phyloP scores from a whole-genome alignment of 257 asterid genomes.

The Haberlea rhodopensis region DNA sequence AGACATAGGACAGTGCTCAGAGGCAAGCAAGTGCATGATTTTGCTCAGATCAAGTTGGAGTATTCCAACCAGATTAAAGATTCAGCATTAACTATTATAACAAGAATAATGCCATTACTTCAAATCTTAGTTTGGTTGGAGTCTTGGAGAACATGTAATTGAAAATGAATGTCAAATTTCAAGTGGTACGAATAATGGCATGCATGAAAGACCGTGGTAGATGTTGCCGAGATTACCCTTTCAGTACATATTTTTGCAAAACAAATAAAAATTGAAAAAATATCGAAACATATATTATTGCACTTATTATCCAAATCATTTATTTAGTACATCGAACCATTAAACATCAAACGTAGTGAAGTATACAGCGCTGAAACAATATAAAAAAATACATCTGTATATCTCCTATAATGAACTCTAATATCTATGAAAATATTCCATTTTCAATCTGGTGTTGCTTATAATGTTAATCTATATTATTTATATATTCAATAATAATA shows the following conservation, averaged over 20 bases:
- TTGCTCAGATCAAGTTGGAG: not conserved
- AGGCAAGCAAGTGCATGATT: not conserved
- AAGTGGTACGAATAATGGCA: not conserved
- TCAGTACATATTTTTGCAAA: no score
- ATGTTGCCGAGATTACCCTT: no score
- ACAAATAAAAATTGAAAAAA: no score
- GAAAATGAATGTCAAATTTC: not conserved
- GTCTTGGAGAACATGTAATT: not conserved
- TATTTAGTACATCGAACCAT: not conserved
- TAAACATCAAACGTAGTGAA: not conserved
- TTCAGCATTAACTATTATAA: not conserved
- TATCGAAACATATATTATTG: not conserved
- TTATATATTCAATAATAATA: no score
- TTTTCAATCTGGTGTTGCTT: not conserved
- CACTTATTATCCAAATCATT: not conserved
- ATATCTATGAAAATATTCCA: not conserved
- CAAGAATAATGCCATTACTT: not conserved
- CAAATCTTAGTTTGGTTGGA: not conserved
- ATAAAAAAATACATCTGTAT: not conserved
- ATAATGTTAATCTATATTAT: not conserved
- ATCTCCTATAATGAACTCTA: not conserved
- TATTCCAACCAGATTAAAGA: not conserved
- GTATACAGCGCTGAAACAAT: not conserved
- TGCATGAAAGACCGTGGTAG: not conserved
- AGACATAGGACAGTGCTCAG: not conserved